Evolutionary conservation across 2,329 filamentous ascomycete genomes (phyloP).

Genomic region (Aspergillus sergii): DNA sequence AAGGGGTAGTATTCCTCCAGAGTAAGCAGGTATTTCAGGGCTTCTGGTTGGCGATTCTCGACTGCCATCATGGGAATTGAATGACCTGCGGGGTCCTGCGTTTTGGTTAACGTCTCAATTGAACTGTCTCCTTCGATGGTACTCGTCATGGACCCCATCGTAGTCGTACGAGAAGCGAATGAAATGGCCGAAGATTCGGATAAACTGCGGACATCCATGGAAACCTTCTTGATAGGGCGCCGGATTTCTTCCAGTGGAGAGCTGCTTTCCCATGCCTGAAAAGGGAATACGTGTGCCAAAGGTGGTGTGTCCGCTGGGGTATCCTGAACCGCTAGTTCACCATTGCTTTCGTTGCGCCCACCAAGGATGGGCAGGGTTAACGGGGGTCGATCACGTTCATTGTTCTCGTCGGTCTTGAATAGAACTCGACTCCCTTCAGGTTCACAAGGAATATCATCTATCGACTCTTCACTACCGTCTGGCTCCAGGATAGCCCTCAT

Average conservation of each 20-base stretch:
- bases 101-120: conserved; percentile 63
- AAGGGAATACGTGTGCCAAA: conserved; percentile 88
- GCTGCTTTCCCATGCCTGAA: conserved; percentile 64
- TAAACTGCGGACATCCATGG: conserved; percentile 85
- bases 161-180: conserved; percentile 76
- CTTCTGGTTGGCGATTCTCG: conserved; percentile 69
- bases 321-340: conserved; percentile 18
- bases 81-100: conserved; percentile 69
- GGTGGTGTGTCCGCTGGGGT: conserved; percentile 33
- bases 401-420: conserved; percentile 41
- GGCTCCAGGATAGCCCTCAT: conserved; percentile 81
- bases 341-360: conserved; percentile 22
- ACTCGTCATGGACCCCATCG: conserved; percentile 72
- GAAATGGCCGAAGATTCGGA: conserved; percentile 86
- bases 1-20: conserved; percentile 75
- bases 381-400: conserved; percentile 26
- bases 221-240: conserved; percentile 74
- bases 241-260: conserved; percentile 46
- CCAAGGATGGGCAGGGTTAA: conserved; percentile 27
- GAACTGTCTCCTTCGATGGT: conserved; percentile 84
- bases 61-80: conserved; percentile 88
- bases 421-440: conserved; percentile 31
- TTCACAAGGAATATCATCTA: conserved; percentile 44
- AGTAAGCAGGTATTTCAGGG: conserved; percentile 77
- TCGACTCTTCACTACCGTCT: conserved; percentile 49